Conservation (phyloP, 2,329 filamentous ascomycete species). For the Rutstroemia sydowiana region DNA sequence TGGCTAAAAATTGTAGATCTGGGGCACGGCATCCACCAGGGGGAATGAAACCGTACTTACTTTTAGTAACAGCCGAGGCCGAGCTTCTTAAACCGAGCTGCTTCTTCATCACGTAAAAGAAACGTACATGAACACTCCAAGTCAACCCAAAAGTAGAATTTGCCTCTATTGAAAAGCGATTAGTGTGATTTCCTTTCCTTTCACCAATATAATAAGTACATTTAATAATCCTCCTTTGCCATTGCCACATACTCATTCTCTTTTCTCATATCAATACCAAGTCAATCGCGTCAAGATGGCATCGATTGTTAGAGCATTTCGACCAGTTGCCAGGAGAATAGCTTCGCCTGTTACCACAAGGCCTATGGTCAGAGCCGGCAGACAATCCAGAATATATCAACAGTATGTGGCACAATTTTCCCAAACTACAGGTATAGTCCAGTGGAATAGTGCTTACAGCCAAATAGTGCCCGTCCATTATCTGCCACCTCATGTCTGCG, state of each 20-base stretch:
- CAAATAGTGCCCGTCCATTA: slow-evolving; percentile 42
- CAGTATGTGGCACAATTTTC: slow-evolving; percentile 29
- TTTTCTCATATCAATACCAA: not conserved
- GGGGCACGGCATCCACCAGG: no score
- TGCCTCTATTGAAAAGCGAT: not conserved
- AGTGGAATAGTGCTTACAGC: slow-evolving; percentile 1
- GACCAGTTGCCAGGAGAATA: slow-evolving; percentile 36
- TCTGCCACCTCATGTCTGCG: slow-evolving; percentile 52
- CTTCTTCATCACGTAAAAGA: not conserved
- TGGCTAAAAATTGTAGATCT: no score
- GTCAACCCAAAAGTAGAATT: not conserved
- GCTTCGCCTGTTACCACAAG: slow-evolving; percentile 28
- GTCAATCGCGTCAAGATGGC: slow-evolving; percentile 34
- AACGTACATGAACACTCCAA: not conserved
- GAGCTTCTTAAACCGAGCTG: slow-evolving; percentile 6
- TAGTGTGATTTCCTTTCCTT: no score
- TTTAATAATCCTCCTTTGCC: not conserved
- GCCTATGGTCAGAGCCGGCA: slow-evolving; percentile 32
- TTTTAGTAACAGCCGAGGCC: slow-evolving; percentile 4
- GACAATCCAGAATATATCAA: slow-evolving; percentile 33
- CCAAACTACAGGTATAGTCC: not conserved
- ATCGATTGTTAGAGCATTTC: slow-evolving; percentile 39
- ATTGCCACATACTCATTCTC: not conserved
- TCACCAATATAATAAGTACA: no score
- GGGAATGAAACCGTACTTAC: not conserved